Conservation (phyloP, 2,329 filamentous ascomycete genomes). For the Calonectria montana region DNA sequence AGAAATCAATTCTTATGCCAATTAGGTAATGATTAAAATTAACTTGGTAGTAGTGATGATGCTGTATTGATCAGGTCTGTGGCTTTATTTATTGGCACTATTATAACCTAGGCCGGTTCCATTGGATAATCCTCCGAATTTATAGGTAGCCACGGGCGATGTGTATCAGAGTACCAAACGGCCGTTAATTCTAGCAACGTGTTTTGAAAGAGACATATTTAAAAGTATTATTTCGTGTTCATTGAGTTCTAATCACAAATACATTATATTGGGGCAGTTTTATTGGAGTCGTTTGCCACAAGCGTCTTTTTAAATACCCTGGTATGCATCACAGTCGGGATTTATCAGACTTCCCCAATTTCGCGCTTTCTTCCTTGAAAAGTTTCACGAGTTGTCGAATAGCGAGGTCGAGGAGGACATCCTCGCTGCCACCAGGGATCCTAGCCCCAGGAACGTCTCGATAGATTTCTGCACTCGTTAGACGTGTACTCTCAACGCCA, state of each 20-base stretch:
- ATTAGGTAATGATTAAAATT: too few species aligned
- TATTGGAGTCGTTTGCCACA: not conserved
- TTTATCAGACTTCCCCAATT: not conserved
- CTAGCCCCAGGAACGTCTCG: slow-evolving; percentile 43
- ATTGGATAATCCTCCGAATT: too few species aligned
- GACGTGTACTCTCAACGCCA: not conserved
- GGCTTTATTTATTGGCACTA: too few species aligned
- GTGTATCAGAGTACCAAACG: too few species aligned
- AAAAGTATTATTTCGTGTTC: too few species aligned
- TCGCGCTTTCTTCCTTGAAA: slow-evolving; percentile 9
- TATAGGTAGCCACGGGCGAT: too few species aligned
- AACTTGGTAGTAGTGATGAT: too few species aligned
- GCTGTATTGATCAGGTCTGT: too few species aligned
- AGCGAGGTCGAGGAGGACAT: slow-evolving; percentile 37
- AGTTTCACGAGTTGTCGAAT: slow-evolving; percentile 40
- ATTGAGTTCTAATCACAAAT: not conserved
- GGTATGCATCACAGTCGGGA: not conserved
- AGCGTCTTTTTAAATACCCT: not conserved
- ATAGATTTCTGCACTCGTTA: slow-evolving; percentile 37
- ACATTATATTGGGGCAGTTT: not conserved
- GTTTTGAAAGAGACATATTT: too few species aligned
- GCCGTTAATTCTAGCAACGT: too few species aligned
- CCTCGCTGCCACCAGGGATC: slow-evolving; percentile 40
- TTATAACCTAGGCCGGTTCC: too few species aligned
- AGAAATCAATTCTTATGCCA: too few species aligned